Evolutionary conservation across 1,284 basidiomycete genomes (phyloP).

Genomic region (Ganoderma meredithae): DNA sequence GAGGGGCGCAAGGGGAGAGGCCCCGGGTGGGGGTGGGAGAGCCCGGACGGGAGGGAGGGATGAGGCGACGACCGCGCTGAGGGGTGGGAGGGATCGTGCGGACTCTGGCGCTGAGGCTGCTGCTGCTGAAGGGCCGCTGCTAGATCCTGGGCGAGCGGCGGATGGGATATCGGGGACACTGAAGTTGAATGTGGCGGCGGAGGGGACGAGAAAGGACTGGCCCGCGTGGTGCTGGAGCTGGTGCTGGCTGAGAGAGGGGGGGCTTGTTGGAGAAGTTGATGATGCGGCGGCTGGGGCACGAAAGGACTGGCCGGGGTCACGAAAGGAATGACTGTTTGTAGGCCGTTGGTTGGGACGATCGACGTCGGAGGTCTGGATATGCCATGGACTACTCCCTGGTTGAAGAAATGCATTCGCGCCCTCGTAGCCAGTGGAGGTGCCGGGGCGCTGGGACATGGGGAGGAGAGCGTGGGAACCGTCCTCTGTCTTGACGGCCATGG

Average conservation of each 20-base stretch:
- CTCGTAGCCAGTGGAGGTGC: conserved; percentile 75
- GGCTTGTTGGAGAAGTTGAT: conserved; percentile 47
- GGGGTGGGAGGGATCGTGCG: conserved; percentile 70
- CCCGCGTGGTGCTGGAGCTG: conserved; percentile 53
- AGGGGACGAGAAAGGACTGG: conserved; percentile 74
- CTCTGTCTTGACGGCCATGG: conserved; percentile 62
- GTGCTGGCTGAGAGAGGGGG: conserved; percentile 46
- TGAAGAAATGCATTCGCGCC: conserved; percentile 53
- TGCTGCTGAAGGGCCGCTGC: conserved; percentile 55
- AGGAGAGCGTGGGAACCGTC: conserved; percentile 44
- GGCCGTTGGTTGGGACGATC: conserved; percentile 44
- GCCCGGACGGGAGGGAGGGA: conserved; percentile 57
- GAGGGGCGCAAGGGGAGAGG: conserved; percentile 38
- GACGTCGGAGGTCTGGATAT: conserved; percentile 48
- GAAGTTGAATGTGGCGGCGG: conserved; percentile 58
- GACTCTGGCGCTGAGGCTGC: conserved; percentile 42
- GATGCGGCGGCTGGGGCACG: conserved; percentile 55
- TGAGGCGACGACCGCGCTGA: conserved; percentile 76
- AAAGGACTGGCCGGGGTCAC: conserved; percentile 74
- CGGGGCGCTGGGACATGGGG: conserved; percentile 61
- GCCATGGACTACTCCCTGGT: conserved; percentile 39
- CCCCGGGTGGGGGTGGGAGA: conserved; percentile 43
- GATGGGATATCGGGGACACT: conserved; percentile 50
- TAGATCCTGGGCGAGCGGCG: conserved; percentile 54
- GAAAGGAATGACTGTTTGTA: conserved; percentile 68